Evolutionary conservation across 352 stramenopile species (phyloP).

Genomic region (Elongisporangium senticosum): DNA sequence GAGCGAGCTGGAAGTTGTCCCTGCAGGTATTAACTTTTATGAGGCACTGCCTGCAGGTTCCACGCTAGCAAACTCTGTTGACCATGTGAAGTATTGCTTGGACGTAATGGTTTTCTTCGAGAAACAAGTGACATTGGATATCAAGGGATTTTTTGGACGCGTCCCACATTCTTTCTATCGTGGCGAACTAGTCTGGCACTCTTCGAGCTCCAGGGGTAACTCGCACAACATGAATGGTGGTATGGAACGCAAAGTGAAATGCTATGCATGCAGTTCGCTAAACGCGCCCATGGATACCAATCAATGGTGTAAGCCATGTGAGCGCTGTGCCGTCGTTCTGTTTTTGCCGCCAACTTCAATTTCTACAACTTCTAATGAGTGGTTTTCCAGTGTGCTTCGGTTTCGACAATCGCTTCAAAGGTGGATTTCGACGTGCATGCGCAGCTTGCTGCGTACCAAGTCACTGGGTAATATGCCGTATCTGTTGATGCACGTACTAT

Average conservation of each 20-base stretch:
- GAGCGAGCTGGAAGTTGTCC: conserved; percentile 50
- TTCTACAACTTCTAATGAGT: conserved; percentile 74
- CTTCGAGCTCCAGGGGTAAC: conserved; percentile 9
- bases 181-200: conserved; percentile 71
- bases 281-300: conserved; percentile 62
- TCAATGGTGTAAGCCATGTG: conserved; percentile 72
- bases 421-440: conserved; percentile 71
- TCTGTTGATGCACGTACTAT: conserved; percentile 83
- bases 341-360: conserved; percentile 76
- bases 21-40: conserved; percentile 64
- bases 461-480: conserved; percentile 75
- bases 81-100: conserved; percentile 77
- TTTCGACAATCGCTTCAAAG: conserved; percentile 77
- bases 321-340: conserved; percentile 66
- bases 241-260: conserved; percentile 62
- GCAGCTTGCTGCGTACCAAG: conserved; percentile 54
- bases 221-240: conserved; percentile 12
- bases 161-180: conserved; percentile 75
- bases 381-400: conserved; percentile 65
- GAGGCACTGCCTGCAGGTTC: conserved; percentile 46
- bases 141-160: conserved; percentile 57
- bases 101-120: conserved; percentile 86
- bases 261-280: conserved; percentile 64
- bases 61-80: conserved; percentile 48
- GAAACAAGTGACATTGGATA: conserved; percentile 74